Evolutionary conservation across 2,329 filamentous ascomycete species (phyloP), one percentile per base, ranked within the genome.

Genomic region (Hysterium pulicare): DNA sequence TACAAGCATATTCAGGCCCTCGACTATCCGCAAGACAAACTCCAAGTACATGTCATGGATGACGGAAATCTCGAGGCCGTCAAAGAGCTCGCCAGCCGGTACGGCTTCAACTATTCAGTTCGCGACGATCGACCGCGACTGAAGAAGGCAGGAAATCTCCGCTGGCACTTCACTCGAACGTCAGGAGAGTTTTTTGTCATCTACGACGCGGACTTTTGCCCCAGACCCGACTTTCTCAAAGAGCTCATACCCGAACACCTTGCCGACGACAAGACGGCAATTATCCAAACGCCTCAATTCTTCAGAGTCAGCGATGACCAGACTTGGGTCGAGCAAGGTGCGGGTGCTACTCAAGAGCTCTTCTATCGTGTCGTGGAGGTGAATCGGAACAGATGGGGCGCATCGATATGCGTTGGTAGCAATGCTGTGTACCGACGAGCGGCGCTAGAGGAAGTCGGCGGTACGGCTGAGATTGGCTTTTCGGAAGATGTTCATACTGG

Each of bases 401-500:
- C 69, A 2, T 64, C 64, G 1, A 70, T 71, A 20, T 71, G 69
- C 19, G 68, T 71, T 6, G 69, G 69, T 3, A 70, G 66, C 43
- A 71, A 71, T 46, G 69, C 69, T 0, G 54, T 71, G 24, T 71
- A 71, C 41, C 58, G 69, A 2, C 58, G 69, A 8, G 64, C 55
- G 5, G 64, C 69, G 2, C 57, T 71, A 2, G 67, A 55, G 16
- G 67, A 68, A 19, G 67, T 71, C 3, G 67, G 69, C 1, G 69
- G 69, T 7, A 71, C 68, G 1, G 66, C 68, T 1, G 67, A 70
- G 47, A 70, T 70, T 51, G 68, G 66, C 1, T 70, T 68, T 49
- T 70, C 66, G 5, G 69, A 71, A 55, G 69, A 71, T 45, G 68
- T 71, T n/a, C 67, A 71, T 46, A 71, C 69, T 7, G 69, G 69